Evolutionary conservation across 768 basidiomycete genomes (phyloP).

Genomic region (Rubroboletus satanas): DNA sequence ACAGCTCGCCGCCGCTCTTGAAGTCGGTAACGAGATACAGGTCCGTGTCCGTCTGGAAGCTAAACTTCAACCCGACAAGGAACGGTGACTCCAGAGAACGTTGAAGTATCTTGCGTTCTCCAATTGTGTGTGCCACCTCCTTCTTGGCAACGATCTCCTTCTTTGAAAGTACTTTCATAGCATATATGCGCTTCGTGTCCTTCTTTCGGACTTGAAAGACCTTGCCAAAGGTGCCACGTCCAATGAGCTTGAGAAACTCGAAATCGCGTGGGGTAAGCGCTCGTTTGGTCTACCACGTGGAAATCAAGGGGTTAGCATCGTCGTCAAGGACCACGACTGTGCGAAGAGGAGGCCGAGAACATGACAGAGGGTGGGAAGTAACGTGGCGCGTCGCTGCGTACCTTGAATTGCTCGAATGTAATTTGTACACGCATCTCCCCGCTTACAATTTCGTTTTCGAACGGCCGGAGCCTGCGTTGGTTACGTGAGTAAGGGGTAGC

Average conservation of each 20-base stretch:
- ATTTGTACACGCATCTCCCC: conserved; percentile 95
- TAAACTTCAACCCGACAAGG: conserved; percentile 97
- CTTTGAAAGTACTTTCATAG: conserved; percentile 98
- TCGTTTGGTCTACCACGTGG: conserved; percentile 62
- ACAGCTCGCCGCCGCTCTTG: conserved; percentile 96
- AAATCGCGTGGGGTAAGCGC: conserved; percentile 93
- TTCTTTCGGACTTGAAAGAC: conserved; percentile 99
- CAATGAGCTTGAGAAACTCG: conserved; percentile 98
- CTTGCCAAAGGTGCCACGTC: conserved; percentile 95
- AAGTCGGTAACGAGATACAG: conserved; percentile 98
- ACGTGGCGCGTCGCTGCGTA: conserved; percentile 31
- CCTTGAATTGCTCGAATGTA: conserved; percentile 89
- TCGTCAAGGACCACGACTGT: conserved; percentile 21
- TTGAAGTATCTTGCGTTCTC: conserved; percentile 98
- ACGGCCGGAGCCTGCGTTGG: conserved; percentile 58
- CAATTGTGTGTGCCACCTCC: conserved; percentile 98
- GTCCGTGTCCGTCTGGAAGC: conserved; percentile 94
- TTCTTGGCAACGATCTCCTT: conserved; percentile 99
- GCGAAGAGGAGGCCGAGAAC: conserved; percentile 21
- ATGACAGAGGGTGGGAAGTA: conserved; percentile 26
- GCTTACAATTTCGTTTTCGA: conserved; percentile 77
- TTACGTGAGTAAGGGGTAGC: conserved; percentile 13
- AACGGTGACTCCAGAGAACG: conserved; percentile 91
- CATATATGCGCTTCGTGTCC: conserved; percentile 98
- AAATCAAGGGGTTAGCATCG: conserved; percentile 15